Evolutionary conservation across 202 grass and related monocot species (phyloP).

Genomic region (Zoysia matrella): DNA sequence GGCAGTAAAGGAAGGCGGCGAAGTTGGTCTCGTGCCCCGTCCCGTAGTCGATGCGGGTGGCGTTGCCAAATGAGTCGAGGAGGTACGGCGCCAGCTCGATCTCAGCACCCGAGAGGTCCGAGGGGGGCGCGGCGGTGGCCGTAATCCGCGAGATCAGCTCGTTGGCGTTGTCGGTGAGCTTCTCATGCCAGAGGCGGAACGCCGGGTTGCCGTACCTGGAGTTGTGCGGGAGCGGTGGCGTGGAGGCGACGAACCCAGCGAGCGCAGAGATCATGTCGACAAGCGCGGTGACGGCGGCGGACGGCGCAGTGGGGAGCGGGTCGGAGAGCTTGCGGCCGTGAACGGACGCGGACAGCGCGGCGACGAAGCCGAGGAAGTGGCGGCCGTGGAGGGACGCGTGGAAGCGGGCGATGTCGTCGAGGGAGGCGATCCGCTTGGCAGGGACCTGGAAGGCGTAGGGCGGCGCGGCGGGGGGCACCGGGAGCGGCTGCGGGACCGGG

Average conservation of each 20-base stretch:
- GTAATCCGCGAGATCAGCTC: constrained; percentile 56
- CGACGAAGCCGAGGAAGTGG: constrained; percentile 86
- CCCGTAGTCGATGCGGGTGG: constrained; percentile 86
- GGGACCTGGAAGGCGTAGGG: constrained; percentile 69
- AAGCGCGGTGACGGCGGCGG: constrained; percentile 56
- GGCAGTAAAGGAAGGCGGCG: constrained; percentile 94
- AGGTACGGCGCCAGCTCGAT: constrained; percentile 83
- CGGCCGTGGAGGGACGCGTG: constrained; percentile 66
- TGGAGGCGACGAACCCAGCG: constrained; percentile 60
- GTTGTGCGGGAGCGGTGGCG: constrained; percentile 68
- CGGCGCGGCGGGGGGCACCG: constrained; percentile 50
- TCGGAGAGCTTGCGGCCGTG: constrained; percentile 80
- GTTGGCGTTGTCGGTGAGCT: constrained; percentile 48
- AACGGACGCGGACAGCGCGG: constrained; percentile 75
- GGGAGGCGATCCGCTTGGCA: constrained; percentile 64
- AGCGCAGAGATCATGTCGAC: constrained; percentile 65
- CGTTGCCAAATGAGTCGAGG: constrained; percentile 93
- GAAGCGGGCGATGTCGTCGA: constrained; percentile 75
- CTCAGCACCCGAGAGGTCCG: constrained; percentile 53
- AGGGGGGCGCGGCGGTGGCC: constrained; percentile 39
- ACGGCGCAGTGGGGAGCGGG: constrained; percentile 54
- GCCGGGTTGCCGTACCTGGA: constrained; percentile 90
- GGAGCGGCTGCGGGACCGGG: constrained; percentile 76
- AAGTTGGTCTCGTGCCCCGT: constrained; percentile 98
- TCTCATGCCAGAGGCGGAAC: constrained; percentile 83